Evolutionary conservation across 495 filamentous ascomycete species (phyloP), one percentile per base, ranked within the genome.

Genomic region (Hyaloscypha hepaticicola): DNA sequence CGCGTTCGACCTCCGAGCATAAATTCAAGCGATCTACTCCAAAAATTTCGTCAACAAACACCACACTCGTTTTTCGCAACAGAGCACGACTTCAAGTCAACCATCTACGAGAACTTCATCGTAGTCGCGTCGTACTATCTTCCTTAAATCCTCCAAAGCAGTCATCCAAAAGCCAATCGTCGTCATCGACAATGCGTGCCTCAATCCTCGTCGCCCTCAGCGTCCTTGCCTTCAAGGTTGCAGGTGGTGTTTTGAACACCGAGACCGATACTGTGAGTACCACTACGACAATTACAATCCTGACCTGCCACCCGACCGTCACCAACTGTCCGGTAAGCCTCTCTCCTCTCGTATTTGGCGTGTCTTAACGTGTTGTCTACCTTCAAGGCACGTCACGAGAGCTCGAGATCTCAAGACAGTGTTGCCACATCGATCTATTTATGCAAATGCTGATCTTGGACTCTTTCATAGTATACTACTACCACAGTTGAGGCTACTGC

Each of bases 401-500:
- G 38, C 12, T n/a, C n/a, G n/a, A n/a, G 38, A 45, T 4, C 2
- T 16, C 12, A 3, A 45, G 12, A 16, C 38, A 16, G 19, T 16
- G 7, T 4, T 19, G 11, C 12, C 0, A 45, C 7, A 16, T 16
- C 38, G 38, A 14, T 45, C 38, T 45, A 0, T 45, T 45, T 14
- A 45, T 4, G 11, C 11, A 45, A n/a, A 77, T 68, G 80, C 79
- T 34, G 66, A 74, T 45, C 19, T 16, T 4, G 19, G 38, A 16
- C 4, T 45, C 1, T 45, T 16, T 45, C 1, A 45, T 19, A 45
- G 38, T 45, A 45, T 58, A 80, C 78, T 29, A 69, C 80, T 71
- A 81, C 80, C 68, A 76, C 81, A 68, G 80, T 78, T 61, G 65
- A 76, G 72, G 79, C 79, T 75, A 78, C 75, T 69, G 75, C 78